These are phyloP conservation scores for Entonaema liquescens DNA, from an alignment of 495 filamentous ascomycete species.

Conservation along the genomic window DNA sequence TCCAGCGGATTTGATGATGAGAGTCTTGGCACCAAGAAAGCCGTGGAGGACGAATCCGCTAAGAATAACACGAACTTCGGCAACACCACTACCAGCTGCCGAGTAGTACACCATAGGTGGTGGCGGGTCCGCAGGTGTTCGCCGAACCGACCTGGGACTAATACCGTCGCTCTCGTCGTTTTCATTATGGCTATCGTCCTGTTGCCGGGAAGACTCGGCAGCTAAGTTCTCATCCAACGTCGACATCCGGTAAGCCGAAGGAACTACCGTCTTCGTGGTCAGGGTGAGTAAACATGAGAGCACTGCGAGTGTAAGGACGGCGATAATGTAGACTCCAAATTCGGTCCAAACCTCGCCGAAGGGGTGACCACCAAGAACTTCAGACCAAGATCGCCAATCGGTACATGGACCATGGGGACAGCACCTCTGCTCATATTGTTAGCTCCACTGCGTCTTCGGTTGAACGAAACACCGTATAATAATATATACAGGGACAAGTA, in stretches of 20 bases:
- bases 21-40: constrained; percentile 88
- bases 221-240: constrained; percentile 83
- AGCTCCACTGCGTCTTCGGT: constrained; percentile 4
- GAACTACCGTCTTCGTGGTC: constrained; percentile 88
- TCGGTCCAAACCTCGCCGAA: constrained; percentile 72
- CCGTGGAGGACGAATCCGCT: constrained; percentile 98
- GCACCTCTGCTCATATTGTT: constrained; percentile 61
- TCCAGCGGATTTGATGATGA: constrained; percentile 84
- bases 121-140: constrained; percentile 32
- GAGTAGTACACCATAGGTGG: constrained; percentile 93
- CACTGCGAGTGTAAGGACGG: constrained; percentile 75
- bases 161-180: constrained; percentile 46
- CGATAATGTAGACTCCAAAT: constrained; percentile 74
- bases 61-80: constrained; percentile 96
- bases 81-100: constrained; percentile 94
- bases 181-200: constrained; percentile 50
- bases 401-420: constrained; percentile 75
- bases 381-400: constrained; percentile 80
- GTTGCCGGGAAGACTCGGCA: constrained; percentile 53
- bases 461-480: not conserved
- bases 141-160: constrained; percentile 47
- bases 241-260: constrained; percentile 82
- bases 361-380: constrained; percentile 63
- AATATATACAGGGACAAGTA: not conserved
- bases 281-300: constrained; percentile 82